phyloP scores from a whole-genome alignment of 2,329 filamentous ascomycete genomes.

The Monosporascus sp. region DNA sequence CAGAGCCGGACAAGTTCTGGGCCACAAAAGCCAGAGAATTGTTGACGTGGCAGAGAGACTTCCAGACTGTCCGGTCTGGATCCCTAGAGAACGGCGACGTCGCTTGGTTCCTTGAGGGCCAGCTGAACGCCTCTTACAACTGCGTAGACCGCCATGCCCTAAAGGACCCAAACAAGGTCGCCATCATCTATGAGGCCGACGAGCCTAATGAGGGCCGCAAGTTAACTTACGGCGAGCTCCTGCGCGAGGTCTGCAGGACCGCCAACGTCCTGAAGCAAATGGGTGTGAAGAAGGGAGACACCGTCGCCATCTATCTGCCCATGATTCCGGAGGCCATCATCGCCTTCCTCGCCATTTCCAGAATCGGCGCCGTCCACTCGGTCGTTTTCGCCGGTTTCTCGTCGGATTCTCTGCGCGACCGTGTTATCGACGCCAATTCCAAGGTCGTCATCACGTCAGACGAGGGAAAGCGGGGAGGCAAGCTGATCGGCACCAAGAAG shows the following conservation, averaged over 20 bases:
- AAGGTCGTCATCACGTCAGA: slow-evolving; percentile 96
- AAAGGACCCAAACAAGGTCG: slow-evolving; percentile 85
- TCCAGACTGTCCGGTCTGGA: slow-evolving; percentile 80
- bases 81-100: slow-evolving; percentile 74
- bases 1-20: slow-evolving; percentile 87
- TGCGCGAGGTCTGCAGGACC: slow-evolving; percentile 83
- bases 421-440: slow-evolving; percentile 83
- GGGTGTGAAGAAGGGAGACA: slow-evolving; percentile 95
- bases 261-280: slow-evolving; percentile 89
- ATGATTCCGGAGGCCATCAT: slow-evolving; percentile 98
- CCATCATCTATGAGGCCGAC: slow-evolving; percentile 98
- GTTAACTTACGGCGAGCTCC: slow-evolving; percentile 88
- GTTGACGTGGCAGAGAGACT: slow-evolving; percentile 85
- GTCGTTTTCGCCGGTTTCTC: slow-evolving; percentile 98
- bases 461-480: slow-evolving; percentile 96
- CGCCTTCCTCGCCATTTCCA: slow-evolving; percentile 82
- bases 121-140: slow-evolving; percentile 94
- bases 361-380: slow-evolving; percentile 94
- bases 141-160: slow-evolving; percentile 96
- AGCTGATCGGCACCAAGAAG: slow-evolving; percentile 96
- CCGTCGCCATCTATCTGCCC: slow-evolving; percentile 92
- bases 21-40: slow-evolving; percentile 78
- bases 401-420: slow-evolving; percentile 89
- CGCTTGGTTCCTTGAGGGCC: slow-evolving; percentile 92
- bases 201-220: slow-evolving; percentile 81